Evolutionary conservation across 768 basidiomycete species (phyloP).

Genomic region (Hygrophoropsis aurantiaca): DNA sequence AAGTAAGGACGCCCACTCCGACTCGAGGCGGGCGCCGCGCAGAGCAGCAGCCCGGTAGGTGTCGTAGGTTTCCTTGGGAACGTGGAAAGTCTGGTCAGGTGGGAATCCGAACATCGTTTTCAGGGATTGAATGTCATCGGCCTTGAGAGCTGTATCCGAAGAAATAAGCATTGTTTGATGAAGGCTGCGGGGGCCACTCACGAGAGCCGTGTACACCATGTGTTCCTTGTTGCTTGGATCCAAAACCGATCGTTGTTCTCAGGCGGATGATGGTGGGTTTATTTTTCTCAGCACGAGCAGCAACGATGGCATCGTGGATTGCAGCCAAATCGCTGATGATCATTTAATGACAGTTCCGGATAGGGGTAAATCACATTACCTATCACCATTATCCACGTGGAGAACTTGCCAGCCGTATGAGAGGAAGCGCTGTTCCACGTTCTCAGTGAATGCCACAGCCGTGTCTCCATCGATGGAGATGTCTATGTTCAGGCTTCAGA

Average conservation of each 20-base stretch:
- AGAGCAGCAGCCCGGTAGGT: conserved; percentile 65
- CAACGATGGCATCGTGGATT: conserved; percentile 77
- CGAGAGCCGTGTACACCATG: conserved; percentile 94
- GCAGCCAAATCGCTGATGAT: conserved; percentile 63
- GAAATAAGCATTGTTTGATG: conserved; percentile 5
- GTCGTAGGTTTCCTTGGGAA: conserved; percentile 73
- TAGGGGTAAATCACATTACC: conserved; percentile 37
- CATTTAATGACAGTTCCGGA: conserved; percentile 6
- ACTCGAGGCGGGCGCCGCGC: conserved; percentile 73
- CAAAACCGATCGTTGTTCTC: conserved; percentile 90
- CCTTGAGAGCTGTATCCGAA: conserved; percentile 70
- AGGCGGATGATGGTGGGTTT: conserved; percentile 89
- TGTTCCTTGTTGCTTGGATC: conserved; percentile 90
- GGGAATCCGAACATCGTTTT: conserved; percentile 87
- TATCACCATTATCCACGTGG: conserved; percentile 77
- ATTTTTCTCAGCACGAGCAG: conserved; percentile 70
- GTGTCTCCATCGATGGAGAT: conserved; percentile 98
- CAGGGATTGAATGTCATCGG: conserved; percentile 81
- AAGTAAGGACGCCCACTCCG: conserved; percentile 72
- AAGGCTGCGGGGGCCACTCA: conserved; percentile 42
- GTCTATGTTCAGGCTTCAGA: conserved; percentile 44
- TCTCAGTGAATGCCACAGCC: conserved; percentile 89
- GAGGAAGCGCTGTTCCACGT: conserved; percentile 84
- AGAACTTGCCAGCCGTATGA: conserved; percentile 95
- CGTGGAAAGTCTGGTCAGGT: conserved; percentile 71